Percentiles rank a stretch among this genome's conserved stretches.
Evolutionary conservation across 2,329 filamentous ascomycete genomes (phyloP).

Genomic region (Ascochyta koolunga): DNA sequence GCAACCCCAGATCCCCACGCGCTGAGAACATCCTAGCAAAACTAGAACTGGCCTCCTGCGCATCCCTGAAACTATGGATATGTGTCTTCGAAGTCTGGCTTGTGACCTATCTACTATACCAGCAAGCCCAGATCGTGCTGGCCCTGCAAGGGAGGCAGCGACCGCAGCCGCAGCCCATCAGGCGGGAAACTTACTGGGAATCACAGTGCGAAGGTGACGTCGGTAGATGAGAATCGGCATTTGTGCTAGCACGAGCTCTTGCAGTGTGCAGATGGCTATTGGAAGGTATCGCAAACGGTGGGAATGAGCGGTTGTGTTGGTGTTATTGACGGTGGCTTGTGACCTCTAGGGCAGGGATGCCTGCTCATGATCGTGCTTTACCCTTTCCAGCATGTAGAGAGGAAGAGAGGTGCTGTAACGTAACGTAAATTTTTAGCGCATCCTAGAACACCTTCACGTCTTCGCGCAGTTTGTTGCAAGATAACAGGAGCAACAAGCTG

Average conservation of each 20-base stretch:
- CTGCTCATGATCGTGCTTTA: slow-evolving; percentile 11
- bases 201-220: slow-evolving; percentile 13
- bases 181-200: not conserved
- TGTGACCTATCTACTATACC: not conserved
- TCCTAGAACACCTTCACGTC: not conserved
- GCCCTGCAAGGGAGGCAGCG: slow-evolving; percentile 8
- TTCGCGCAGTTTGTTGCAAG: not conserved
- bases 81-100: not conserved
- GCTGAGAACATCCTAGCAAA: not conserved
- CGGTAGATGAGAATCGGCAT: not conserved
- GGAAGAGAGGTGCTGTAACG: not conserved
- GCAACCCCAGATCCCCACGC: not conserved
- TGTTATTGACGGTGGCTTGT: slow-evolving; percentile 27
- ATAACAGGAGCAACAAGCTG: not conserved
- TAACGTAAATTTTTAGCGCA: slow-evolving; percentile 3
- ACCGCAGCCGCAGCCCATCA: slow-evolving; percentile 1
- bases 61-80: not conserved
- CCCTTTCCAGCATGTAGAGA: slow-evolving; percentile 11
- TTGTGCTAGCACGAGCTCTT: slow-evolving; percentile 11
- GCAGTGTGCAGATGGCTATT: slow-evolving; percentile 10
- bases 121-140: slow-evolving; percentile 1
- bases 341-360: slow-evolving; percentile 20
- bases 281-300: slow-evolving; percentile 17
- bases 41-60: not conserved
- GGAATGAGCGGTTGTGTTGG: slow-evolving; percentile 10